Base-by-base conservation (phyloP, 2,329 filamentous ascomycete genomes). In the Trichoderma sp. region DNA sequence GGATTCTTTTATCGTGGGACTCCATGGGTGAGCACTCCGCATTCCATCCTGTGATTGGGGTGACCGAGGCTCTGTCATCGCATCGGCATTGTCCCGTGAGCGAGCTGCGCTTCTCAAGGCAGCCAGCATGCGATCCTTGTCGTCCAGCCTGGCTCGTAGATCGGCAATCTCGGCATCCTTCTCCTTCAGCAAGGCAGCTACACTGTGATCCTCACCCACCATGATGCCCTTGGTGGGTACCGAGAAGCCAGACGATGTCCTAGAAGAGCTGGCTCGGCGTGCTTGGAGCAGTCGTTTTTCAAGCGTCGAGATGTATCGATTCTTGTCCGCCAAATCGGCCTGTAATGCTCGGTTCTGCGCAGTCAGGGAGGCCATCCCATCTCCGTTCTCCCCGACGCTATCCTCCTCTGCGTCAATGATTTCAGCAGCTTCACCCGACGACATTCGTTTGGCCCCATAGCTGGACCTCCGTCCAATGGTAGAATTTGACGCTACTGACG, bases 301-400 rank as follows among this genome's bases (percentile, higher is more conserved):
- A 13, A 99, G 83, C 0, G 96, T 98, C 32, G 92, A 88, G 76
- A 98, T 98, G 80, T 99, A 99, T 36, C 96, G 92, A 76, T 96
- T 98, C 84, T 97, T 98, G 82, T 99, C 96, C n/a, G 88, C 89
- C 61, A 99, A 87, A 80, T 99, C 96, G n/a, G 94, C 90, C 80
- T 97, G 96, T 62, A 99, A 84, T n/a, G 97, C 93, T 64, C 91
- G 90, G 76, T 98, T 94, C 79, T 98, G 96, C n/a, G 93, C 89
- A 57, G 91, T 85, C 63, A 97, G 82, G 28, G 92, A 93, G 8
- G 96, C 96, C 30, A 88, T 92, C 1, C 95, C 95, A 76, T 98
- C 94, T 20, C 92, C 95, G 78, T 91, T 95, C 77, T 97, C 94
- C 65, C 93, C 95, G 15, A 91, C 78, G 55, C 88, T 92, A 71